Conservation (phyloP, 1,139 yeast species). For the Blastobotrys proliferans region DNA sequence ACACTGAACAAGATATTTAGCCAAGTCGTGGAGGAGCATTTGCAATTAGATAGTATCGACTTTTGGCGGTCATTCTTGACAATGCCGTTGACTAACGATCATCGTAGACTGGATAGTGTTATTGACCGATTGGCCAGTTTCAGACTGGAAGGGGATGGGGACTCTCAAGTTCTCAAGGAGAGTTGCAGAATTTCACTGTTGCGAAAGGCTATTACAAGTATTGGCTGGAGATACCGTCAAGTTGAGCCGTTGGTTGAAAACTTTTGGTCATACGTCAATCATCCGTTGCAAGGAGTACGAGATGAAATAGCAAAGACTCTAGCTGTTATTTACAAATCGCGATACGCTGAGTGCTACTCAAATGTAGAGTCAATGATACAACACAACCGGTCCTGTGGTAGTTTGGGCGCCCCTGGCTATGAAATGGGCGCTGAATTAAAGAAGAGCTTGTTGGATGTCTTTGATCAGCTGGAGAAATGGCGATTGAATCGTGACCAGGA, state of each 20-base stretch:
- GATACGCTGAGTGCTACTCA: constrained; percentile 48
- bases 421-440: constrained; percentile 29
- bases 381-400: constrained; percentile 37
- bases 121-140: constrained; percentile 46
- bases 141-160: constrained; percentile 32
- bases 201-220: constrained; percentile 50
- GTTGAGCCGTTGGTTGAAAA: constrained; percentile 45
- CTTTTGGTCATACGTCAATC: constrained; percentile 48
- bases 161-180: constrained; percentile 52
- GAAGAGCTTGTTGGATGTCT: constrained; percentile 36
- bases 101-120: constrained; percentile 61
- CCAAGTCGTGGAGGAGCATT: constrained; percentile 51
- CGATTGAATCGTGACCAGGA: constrained; percentile 31
- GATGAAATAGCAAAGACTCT: constrained; percentile 65
- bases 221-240: constrained; percentile 50
- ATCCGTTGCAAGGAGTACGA: constrained; percentile 75
- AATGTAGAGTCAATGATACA: constrained; percentile 44
- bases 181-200: constrained; percentile 60
- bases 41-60: constrained; percentile 70
- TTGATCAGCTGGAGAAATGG: constrained; percentile 45
- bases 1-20: constrained; percentile 51
- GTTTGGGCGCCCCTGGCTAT: constrained; percentile 35
- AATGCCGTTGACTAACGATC: constrained; percentile 56
- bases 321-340: constrained; percentile 51
- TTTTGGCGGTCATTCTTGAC: constrained; percentile 78